These are phyloP conservation scores for Helicosporidium sp. DNA, from an alignment of 139 green algal species.

Conservation along the genomic window DNA sequence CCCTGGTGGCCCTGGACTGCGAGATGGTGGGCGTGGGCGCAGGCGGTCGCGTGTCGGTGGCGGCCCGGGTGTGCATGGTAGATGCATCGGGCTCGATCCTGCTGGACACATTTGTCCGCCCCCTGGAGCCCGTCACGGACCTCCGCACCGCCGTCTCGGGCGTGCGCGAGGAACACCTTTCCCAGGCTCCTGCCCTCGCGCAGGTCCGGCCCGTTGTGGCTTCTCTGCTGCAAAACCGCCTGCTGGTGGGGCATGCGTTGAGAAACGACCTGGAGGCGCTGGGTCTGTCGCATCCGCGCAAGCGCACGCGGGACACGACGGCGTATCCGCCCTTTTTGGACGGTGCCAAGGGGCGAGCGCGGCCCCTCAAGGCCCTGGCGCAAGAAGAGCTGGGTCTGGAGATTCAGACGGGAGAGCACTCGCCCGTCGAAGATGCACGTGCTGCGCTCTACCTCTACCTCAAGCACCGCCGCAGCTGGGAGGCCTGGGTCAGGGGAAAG, in stretches of 20 bases:
- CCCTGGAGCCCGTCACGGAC: conserved; percentile 56
- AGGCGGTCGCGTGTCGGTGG: conserved; percentile 23
- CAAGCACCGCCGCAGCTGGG: conserved; percentile 26
- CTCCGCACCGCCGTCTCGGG: conserved; percentile 34
- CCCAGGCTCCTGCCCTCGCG: conserved; percentile 21
- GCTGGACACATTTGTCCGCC: conserved; percentile 49
- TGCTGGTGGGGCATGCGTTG: conserved; percentile 70
- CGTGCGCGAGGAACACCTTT: conserved; percentile 17
- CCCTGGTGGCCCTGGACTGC: conserved; percentile 75
- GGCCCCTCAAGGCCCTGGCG: conserved; percentile 36
- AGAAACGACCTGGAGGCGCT: conserved; percentile 68
- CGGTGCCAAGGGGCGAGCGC: neutral
- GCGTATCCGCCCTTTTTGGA: conserved; percentile 48
- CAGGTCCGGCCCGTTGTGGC: conserved; percentile 37
- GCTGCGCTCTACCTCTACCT: conserved; percentile 37
- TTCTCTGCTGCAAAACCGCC: conserved; percentile 35
- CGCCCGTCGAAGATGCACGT: conserved; percentile 36
- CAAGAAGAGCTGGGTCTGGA: conserved; percentile 34
- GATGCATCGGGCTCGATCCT: conserved; percentile 58
- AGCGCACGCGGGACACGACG: conserved; percentile 46
- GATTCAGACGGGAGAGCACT: conserved; percentile 52
- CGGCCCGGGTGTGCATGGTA: conserved; percentile 56
- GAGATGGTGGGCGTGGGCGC: conserved; percentile 87
- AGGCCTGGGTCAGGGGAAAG: no score
- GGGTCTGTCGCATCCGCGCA: conserved; percentile 51